A percentile compares a stretch with the other conserved stretches of the same genome.
Evolutionary conservation across 306 rosid genomes (phyloP).

Genomic region (Acmispon strigosus): DNA sequence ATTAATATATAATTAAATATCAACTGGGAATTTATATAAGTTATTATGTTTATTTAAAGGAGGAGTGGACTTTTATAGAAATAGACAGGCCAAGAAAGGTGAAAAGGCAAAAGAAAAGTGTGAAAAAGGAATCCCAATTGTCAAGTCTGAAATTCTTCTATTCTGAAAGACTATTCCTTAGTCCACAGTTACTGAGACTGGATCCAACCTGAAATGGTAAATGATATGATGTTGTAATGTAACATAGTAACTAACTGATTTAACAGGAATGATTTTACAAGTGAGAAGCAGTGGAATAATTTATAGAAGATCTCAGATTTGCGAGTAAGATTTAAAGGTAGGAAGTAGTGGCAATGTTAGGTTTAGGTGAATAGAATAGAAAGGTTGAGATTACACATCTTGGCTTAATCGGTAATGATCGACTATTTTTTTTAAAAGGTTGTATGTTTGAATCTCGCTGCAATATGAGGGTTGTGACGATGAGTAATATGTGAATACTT

Average conservation of each 20-base stretch:
- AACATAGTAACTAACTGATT: neutral
- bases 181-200: neutral
- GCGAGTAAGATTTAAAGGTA: slow-evolving; percentile 16
- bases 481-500: too few relatives aligned
- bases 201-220: neutral
- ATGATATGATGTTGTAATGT: neutral
- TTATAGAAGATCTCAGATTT: too few relatives aligned
- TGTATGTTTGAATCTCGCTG: too few relatives aligned
- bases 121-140: slow-evolving; percentile 4
- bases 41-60: neutral
- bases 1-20: neutral
- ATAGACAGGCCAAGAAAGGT: slow-evolving; percentile 20
- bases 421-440: too few relatives aligned
- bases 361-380: slow-evolving; percentile 16
- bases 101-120: neutral
- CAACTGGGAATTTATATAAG: neutral
- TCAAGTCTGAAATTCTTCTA: neutral
- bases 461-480: too few relatives aligned
- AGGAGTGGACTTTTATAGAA: slow-evolving; percentile 37
- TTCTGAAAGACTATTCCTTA: neutral
- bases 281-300: too few relatives aligned
- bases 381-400: neutral
- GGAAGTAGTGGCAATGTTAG: slow-evolving; percentile 11
- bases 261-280: too few relatives aligned
- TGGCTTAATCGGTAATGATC: too few relatives aligned